Evolutionary conservation across 2,329 filamentous ascomycete genomes (phyloP).

Genomic region (Akanthomyces lecanii): DNA sequence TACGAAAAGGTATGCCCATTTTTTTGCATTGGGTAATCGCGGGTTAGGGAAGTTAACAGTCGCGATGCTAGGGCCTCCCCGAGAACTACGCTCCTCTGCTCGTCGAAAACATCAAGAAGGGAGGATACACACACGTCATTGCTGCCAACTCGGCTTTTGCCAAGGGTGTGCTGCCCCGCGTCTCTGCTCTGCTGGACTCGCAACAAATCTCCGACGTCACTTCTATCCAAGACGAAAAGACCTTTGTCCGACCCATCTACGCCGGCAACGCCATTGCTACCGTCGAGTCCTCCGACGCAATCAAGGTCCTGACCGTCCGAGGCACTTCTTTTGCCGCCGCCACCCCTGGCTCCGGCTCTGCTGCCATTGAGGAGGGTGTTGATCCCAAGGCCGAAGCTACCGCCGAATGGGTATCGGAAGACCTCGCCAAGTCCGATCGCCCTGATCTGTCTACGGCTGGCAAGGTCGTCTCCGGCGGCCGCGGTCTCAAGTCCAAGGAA

Average conservation of each 20-base stretch:
- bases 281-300: constrained; percentile 79
- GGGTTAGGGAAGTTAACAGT: constrained; percentile 8
- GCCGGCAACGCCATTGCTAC: constrained; percentile 96
- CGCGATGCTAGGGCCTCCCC: constrained; percentile 63
- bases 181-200: constrained; percentile 84
- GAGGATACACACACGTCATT: constrained; percentile 87
- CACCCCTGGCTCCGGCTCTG: constrained; percentile 66
- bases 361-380: constrained; percentile 71
- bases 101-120: constrained; percentile 95
- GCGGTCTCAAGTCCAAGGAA: constrained; percentile 95
- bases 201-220: constrained; percentile 95
- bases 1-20: constrained; percentile 75
- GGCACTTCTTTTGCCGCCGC: constrained; percentile 85
- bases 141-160: constrained; percentile 92
- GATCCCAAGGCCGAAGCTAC: constrained; percentile 73
- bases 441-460: constrained; percentile 88
- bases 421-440: constrained; percentile 87
- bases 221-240: constrained; percentile 80
- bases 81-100: constrained; percentile 94
- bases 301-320: constrained; percentile 89
- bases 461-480: constrained; percentile 87
- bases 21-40: not conserved
- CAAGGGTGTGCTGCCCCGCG: constrained; percentile 87
- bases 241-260: constrained; percentile 94
- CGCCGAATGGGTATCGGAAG: constrained; percentile 90